Base-by-base conservation (phyloP, 2,329 filamentous ascomycete genomes). In the Xylariaceae sp. region DNA sequence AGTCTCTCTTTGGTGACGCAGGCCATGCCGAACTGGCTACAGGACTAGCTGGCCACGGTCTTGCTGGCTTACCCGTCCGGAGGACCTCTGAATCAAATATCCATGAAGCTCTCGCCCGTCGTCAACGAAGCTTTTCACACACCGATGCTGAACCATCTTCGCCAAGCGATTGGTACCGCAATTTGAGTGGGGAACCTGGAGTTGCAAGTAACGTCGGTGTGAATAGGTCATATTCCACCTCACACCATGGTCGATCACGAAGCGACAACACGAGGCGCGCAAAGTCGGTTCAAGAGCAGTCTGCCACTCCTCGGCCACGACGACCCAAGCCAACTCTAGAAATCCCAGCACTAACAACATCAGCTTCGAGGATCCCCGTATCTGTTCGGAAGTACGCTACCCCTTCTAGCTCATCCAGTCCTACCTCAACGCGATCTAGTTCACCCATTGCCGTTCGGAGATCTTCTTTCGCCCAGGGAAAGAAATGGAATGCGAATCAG, bases 1-100 rank as follows among this genome's bases (percentile, higher is more conserved):
- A 80, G 62, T 82, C 89, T 41, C 75, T 92, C 17, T 93, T 93
- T 75, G 89, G 89, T 44, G 90, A 92, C 73, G 82, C 92, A 65
- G 75, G 85, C 34, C 80, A 84, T n/a, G 78, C 84, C 44, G 79
- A 84, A 65, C 78, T 78, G 66, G 78, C 82, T 65, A 69, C 78
- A 30, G 73, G 77, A 17, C 75, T 80, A 53, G 76, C 78, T 55
- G 85, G 84, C 4, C 85, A 84, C 74, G 87, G 86, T 55, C 88
- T 88, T 64, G 77, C 81, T 61, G 72, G 73, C 39, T 68, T 76
- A 53, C 76, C 80, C 54, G 77, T 79, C 61, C 78, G 87, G 63
- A 81, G 87, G 72, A 87, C 86, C 18, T 90, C 88, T 49, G 89
- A 92, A 68, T 87, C 88, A n/a, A 85, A 81, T 69, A 74, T 88